phyloP scores from a whole-genome alignment of 208 protist genomes.

The Trypanosoma avium region DNA sequence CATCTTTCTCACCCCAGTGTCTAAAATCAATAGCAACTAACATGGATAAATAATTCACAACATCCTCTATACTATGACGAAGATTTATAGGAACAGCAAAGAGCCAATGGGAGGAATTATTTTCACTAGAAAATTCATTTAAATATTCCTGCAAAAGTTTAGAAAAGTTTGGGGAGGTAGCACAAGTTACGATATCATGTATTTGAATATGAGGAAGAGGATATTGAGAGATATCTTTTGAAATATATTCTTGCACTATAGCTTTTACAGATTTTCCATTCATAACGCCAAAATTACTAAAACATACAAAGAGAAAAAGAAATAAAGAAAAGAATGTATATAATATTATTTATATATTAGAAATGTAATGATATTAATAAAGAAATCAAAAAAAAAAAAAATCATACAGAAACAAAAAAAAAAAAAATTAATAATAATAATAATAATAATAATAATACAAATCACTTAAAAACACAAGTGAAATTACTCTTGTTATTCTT shows the following conservation, averaged over 20 bases:
- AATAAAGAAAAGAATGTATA: conserved; percentile 5
- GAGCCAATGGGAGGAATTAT: conserved; percentile 42
- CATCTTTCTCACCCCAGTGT: conserved; percentile 64
- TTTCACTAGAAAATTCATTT: conserved; percentile 1
- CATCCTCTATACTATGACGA: conserved; percentile 24
- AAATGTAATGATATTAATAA: too few species aligned
- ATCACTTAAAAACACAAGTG: too few species aligned
- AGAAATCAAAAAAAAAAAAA: too few species aligned
- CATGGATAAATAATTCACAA: conserved; percentile 79
- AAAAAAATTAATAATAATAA: too few species aligned
- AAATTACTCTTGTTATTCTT: too few species aligned
- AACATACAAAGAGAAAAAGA: background rate
- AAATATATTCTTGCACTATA: background rate
- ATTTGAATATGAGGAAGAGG: conserved; percentile 9
- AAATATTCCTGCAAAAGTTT: conserved; percentile 3
- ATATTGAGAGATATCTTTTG: background rate
- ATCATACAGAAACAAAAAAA: too few species aligned
- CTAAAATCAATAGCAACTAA: conserved; percentile 85
- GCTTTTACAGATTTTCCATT: conserved; percentile 8
- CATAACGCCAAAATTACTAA: background rate
- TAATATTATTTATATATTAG: too few species aligned
- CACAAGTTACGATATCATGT: background rate
- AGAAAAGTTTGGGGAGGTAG: background rate
- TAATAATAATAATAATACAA: too few species aligned
- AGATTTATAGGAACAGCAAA: conserved; percentile 48